Evolutionary conservation across 2,329 filamentous ascomycete genomes (phyloP).

Genomic region (Knufia petricola): DNA sequence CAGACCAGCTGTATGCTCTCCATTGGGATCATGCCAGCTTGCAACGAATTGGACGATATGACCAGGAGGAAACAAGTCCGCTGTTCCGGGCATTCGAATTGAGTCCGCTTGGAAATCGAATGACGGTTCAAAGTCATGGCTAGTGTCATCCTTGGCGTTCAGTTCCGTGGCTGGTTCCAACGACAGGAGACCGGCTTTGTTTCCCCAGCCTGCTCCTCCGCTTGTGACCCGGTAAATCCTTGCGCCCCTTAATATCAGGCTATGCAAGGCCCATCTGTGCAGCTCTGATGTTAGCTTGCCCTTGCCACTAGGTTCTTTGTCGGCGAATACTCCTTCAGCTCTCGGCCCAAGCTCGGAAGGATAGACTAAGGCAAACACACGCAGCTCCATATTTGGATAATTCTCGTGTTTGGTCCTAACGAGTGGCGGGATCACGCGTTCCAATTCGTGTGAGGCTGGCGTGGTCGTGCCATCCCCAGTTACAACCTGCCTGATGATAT

Average conservation of each 20-base stretch:
- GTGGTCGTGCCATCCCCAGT: conserved; percentile 11
- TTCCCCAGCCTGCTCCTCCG: conserved; percentile 23
- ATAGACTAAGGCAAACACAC: conserved; percentile 14
- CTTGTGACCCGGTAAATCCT: conserved; percentile 21
- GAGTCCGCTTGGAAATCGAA: background rate
- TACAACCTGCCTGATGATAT: conserved; percentile 20
- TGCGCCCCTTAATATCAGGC: conserved; percentile 4
- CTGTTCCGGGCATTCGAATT: background rate
- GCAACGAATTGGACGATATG: conserved; percentile 8
- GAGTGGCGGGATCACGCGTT: conserved; percentile 11
- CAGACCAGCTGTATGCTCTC: background rate
- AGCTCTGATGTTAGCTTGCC: background rate
- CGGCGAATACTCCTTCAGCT: background rate
- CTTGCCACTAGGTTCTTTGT: background rate
- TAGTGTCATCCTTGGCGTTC: too few relatives aligned
- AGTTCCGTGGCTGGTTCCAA: conserved; percentile 18
- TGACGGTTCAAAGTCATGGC: background rate
- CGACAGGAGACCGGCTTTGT: conserved; percentile 22
- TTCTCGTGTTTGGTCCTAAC: background rate
- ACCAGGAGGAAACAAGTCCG: conserved; percentile 1
- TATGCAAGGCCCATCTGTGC: background rate
- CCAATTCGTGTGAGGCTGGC: conserved; percentile 21
- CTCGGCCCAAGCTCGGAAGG: conserved; percentile 1
- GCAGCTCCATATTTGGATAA: background rate
- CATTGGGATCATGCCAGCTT: background rate